phyloP scores from a whole-genome alignment of 768 basidiomycete genomes.

The Mrakia frigida region DNA sequence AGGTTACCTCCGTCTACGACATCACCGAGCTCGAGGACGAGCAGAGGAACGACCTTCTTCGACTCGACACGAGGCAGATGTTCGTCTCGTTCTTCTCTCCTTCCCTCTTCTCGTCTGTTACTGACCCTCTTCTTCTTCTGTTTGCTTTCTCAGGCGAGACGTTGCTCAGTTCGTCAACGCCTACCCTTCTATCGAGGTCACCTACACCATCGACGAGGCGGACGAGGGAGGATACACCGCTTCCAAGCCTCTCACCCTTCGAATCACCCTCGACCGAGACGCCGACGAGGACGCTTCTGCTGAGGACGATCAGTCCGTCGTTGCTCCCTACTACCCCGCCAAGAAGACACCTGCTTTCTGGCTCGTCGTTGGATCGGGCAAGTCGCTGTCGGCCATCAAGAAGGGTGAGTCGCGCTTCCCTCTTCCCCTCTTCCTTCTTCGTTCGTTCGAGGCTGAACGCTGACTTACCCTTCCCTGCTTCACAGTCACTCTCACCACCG shows the following conservation, averaged over 20 bases:
- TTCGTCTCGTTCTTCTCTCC: conserved; percentile 47
- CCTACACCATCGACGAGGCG: conserved; percentile 70
- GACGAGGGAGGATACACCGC: conserved; percentile 56
- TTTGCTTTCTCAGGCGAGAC: conserved; percentile 60
- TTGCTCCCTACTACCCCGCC: conserved; percentile 88
- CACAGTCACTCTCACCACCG: conserved; percentile 61
- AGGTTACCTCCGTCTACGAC: conserved; percentile 87
- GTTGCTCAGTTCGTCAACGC: conserved; percentile 95
- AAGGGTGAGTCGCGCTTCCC: conserved; percentile 42
- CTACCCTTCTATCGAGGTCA: conserved; percentile 92
- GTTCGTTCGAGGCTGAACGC: neutral
- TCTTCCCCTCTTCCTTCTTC: neutral
- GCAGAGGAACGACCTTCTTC: conserved; percentile 68
- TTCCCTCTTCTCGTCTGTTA: neutral
- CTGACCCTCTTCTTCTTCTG: conserved; percentile 33
- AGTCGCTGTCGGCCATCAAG: conserved; percentile 78
- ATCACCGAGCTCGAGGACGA: conserved; percentile 98
- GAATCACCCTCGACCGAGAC: conserved; percentile 74
- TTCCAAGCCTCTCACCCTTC: conserved; percentile 71
- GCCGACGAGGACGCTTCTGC: conserved; percentile 67
- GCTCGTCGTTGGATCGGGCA: conserved; percentile 73
- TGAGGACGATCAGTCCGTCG: conserved; percentile 68
- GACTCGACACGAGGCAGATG: conserved; percentile 84
- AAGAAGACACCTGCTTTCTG: conserved; percentile 96
- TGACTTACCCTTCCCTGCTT: neutral